A percentile compares a stretch with the other conserved stretches of the same genome.
phyloP scores from a whole-genome alignment of 352 stramenopile genomes.

The Globisporangium viniferum region DNA sequence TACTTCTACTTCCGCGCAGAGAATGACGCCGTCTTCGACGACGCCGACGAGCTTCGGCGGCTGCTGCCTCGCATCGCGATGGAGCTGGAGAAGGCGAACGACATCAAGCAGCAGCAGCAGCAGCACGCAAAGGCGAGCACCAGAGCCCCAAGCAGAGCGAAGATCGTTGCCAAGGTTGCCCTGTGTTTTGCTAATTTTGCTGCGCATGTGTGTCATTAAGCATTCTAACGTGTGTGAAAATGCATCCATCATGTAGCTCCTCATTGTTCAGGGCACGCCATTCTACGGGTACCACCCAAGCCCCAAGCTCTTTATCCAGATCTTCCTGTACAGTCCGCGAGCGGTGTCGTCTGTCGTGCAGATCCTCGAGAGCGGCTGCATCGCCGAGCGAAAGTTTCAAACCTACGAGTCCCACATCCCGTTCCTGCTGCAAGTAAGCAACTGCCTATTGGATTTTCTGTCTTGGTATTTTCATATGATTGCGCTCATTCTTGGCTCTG shows the following conservation, averaged over 20 bases:
- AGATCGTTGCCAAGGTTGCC: constrained; percentile 67
- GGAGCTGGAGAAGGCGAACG: constrained; percentile 63
- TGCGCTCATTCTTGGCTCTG: no score
- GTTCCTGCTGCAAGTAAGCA: constrained; percentile 59
- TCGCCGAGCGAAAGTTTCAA: constrained; percentile 75
- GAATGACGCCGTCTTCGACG: constrained; percentile 62
- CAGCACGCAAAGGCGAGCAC: constrained; percentile 8
- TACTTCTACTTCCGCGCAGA: constrained; percentile 88
- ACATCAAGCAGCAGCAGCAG: constrained; percentile 35
- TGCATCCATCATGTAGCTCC: constrained; percentile 37
- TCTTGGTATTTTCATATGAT: no score
- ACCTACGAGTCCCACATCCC: constrained; percentile 88
- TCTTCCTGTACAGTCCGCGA: constrained; percentile 87
- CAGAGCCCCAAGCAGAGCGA: constrained; percentile 20
- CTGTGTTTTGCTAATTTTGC: neutral
- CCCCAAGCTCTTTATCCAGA: constrained; percentile 82
- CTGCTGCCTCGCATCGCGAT: constrained; percentile 68
- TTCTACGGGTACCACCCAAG: constrained; percentile 88
- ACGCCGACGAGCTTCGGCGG: constrained; percentile 43
- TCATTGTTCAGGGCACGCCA: constrained; percentile 83
- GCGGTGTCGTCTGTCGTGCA: constrained; percentile 59
- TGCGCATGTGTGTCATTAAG: neutral
- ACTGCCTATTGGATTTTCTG: no score
- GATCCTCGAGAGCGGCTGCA: constrained; percentile 78
- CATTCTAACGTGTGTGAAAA: neutral